A percentile compares a stretch with the other conserved stretches of the same genome.
These are phyloP conservation scores for Gillenia trifoliata DNA, from an alignment of 306 rosid genomes.

Conservation along the genomic window DNA sequence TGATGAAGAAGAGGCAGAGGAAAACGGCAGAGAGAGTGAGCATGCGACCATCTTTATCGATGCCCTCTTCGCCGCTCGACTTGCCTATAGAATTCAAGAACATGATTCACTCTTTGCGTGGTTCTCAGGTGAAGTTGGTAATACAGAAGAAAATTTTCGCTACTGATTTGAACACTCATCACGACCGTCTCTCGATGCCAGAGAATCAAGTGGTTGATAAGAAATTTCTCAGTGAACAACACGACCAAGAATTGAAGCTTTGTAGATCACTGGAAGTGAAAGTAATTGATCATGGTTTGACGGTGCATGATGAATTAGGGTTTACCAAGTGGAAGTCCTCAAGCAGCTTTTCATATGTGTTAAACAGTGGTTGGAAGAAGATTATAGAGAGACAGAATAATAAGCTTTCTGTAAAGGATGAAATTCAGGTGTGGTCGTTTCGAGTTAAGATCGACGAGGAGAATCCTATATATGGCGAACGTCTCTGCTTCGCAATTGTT, in stretches of 20 bases:
- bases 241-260: background rate
- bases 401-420: background rate
- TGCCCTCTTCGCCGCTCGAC: background rate
- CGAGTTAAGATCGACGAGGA: background rate
- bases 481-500: background rate
- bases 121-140: background rate
- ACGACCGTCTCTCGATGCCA: background rate
- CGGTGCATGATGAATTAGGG: background rate
- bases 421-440: constrained; percentile 6
- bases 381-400: background rate
- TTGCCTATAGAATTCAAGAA: background rate
- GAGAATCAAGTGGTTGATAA: background rate
- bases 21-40: background rate
- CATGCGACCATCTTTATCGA: background rate
- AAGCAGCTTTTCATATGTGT: background rate
- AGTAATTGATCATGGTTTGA: background rate
- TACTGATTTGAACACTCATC: background rate
- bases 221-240: background rate
- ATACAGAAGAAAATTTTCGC: background rate
- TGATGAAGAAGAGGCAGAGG: background rate
- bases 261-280: background rate
- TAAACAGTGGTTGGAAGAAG: background rate
- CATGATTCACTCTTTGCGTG: background rate
- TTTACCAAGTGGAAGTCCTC: background rate
- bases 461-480: background rate